These are phyloP conservation scores for Teratosphaeria zuluensis DNA, from an alignment of 2,329 filamentous ascomycete genomes.

Conservation along the genomic window DNA sequence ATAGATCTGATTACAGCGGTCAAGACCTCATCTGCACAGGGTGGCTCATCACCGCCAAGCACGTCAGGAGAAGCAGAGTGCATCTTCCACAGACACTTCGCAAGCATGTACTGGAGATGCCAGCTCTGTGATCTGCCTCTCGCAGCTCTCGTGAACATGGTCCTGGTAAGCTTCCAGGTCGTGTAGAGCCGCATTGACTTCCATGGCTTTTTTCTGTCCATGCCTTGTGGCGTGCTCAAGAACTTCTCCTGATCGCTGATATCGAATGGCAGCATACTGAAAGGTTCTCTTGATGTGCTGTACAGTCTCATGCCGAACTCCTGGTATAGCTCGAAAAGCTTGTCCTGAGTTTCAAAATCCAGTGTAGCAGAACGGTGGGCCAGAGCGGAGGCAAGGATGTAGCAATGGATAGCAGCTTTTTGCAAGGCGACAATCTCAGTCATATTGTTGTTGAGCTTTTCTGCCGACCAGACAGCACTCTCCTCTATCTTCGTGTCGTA, in stretches of 20 bases:
- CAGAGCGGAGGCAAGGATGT: slow-evolving; percentile 56
- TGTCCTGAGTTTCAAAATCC: slow-evolving; percentile 43
- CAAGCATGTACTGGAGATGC: slow-evolving; percentile 59
- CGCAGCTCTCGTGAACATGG: slow-evolving; percentile 51
- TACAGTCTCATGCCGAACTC: slow-evolving; percentile 63
- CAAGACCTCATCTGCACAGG: slow-evolving; percentile 40
- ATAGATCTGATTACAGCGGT: slow-evolving; percentile 51
- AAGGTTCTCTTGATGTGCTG: slow-evolving; percentile 57
- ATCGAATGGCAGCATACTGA: slow-evolving; percentile 57
- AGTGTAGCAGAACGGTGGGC: slow-evolving; percentile 49
- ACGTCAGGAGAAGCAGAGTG: slow-evolving; percentile 33
- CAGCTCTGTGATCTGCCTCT: slow-evolving; percentile 51
- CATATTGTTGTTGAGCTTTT: slow-evolving; percentile 81
- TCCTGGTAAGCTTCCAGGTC: slow-evolving; percentile 56
- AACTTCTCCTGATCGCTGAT: slow-evolving; percentile 53
- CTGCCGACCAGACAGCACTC: slow-evolving; percentile 75
- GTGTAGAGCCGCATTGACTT: slow-evolving; percentile 48
- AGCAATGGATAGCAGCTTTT: slow-evolving; percentile 72
- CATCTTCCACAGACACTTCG: slow-evolving; percentile 67
- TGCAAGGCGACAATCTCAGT: slow-evolving; percentile 66
- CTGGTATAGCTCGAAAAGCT: slow-evolving; percentile 55
- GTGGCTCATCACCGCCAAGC: slow-evolving; percentile 14
- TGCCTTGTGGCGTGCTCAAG: slow-evolving; percentile 40
- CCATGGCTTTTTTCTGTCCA: slow-evolving; percentile 51
- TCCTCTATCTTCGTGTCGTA: slow-evolving; percentile 85